Percentiles rank a stretch among this genome's conserved stretches.
These are phyloP conservation scores for Choanephora cucurbitarum DNA, from an alignment of 371 early-diverging fungal genomes.

Conservation along the genomic window DNA sequence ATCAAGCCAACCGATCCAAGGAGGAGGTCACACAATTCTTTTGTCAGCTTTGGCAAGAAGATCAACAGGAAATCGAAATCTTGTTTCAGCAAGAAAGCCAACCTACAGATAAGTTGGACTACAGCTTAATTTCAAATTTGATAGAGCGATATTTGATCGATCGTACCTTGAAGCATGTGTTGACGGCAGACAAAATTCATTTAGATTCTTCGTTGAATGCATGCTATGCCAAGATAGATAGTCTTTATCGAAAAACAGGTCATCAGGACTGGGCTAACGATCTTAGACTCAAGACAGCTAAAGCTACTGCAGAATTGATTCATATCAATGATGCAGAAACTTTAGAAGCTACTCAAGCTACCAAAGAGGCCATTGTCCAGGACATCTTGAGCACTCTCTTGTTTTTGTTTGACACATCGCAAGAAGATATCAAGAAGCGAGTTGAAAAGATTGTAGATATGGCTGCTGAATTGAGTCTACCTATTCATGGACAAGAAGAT, in stretches of 20 bases:
- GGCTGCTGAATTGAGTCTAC: slow-evolving; percentile 26
- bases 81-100: slow-evolving; percentile 5
- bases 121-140: slow-evolving; percentile 16
- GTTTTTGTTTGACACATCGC: background rate
- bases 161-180: slow-evolving; percentile 3
- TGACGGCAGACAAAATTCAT: slow-evolving; percentile 9
- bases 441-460: slow-evolving; percentile 23
- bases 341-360: background rate
- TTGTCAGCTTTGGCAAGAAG: slow-evolving; percentile 1
- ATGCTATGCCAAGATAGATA: background rate
- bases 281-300: slow-evolving; percentile 18
- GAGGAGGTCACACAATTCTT: background rate
- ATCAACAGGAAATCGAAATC: background rate
- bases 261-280: slow-evolving; percentile 13
- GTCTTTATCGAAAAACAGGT: background rate
- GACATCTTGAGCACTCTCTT: slow-evolving; percentile 1
- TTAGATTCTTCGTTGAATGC: slow-evolving; percentile 12
- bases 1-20: background rate
- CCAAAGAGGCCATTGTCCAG: background rate
- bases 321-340: background rate
- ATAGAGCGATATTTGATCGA: slow-evolving; percentile 15
- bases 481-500: slow-evolving; percentile 25
- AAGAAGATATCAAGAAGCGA: slow-evolving; percentile 4
- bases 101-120: slow-evolving; percentile 13
- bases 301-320: slow-evolving; percentile 14